Base-by-base conservation (phyloP, 352 stramenopile genomes). In the Phytopythium kandeliae region DNA sequence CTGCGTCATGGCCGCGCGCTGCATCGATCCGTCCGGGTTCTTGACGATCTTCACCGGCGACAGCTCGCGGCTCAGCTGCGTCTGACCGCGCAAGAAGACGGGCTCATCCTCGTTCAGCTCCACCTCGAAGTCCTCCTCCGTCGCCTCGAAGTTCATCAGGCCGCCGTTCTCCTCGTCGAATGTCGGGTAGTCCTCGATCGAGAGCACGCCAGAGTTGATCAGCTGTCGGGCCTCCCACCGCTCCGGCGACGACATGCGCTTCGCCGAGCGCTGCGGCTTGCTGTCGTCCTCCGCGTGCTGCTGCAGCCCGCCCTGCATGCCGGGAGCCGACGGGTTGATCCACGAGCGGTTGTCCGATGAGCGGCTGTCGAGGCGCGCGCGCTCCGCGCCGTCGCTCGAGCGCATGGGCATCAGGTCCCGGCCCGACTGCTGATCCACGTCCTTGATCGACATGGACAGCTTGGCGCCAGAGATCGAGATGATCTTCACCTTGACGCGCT, bases 11-110 rank as follows among this genome's bases (percentile, higher is more conserved):
- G 97, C 97, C 0, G 97, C 97, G 12, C 97, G 85, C 63, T 98
- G 92, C 61, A 99, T 81, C 10, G 91, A 97, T 31, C 97, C 97
- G 69, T 99, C 97, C 1, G 97, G 97, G 69, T 99, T 99, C 62
- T 98, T 98, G 2, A 99, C 95, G 67, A 99, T 99, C 47, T 97
- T 97, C 10, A 99, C 80, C 0, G 97, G 97, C 41, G 92, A 96
- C 30, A 98, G 58, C 50, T 98, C 96, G 6, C 70, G 82, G 54
- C 82, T 89, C 40, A 79, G 48, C 42, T 96, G 81, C 1, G 95
- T 98, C 67, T 99, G 96, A 1, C 97, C 97, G 31, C 83, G 76
- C 31, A 99, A 55, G 70, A 99, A 99, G 0, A 97, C 75, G 15
- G 97, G 96, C 63, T 99, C 93, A 26, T 97, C 81, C 44, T 99